Base-by-base conservation (phyloP, 257 asterid species). In the Eucommia ulmoides region DNA sequence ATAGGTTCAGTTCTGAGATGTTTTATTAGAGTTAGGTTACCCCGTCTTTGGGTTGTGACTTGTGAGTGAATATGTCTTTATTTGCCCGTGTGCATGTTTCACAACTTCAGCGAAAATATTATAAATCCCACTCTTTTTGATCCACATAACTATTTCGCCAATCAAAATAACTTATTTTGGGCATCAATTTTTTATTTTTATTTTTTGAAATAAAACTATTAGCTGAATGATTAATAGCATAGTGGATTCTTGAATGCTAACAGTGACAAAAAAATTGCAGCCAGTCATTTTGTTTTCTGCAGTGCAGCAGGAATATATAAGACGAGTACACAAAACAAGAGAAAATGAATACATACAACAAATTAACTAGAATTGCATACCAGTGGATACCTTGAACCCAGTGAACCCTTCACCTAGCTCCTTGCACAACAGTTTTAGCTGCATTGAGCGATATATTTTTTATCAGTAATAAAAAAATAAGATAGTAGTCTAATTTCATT, bases 371-470 rank as follows among this genome's bases (percentile, higher is more conserved):
- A 38, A 59, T 59, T 59, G 95, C 94, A 75, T 88, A 88, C 97
- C 95, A 77, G 73, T 52, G 74, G 91, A 74, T 79, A 75, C 85
- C 84, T 82, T 77, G 95, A 70, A 65, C 68, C 82, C 87, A 29
- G 65, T 38, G 58, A 76, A 65, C 61, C 83, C 89, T 25, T 72
- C 79, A 62, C 77, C 79, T 44, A 81, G 72, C 53, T 88, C 95
- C 67, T 77, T 64, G 33, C 89, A 79, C 22, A 88, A 70, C 58
- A 58, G 71, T 67, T 65, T 77, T 53, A 88, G 76, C 95, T 81
- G 78, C 73, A 77, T 45, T 48, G 23, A 65, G 25, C 24, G 52
- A 55, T 0, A 48, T 47, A 26, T 26, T 12, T 12, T 26, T 4
- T 12, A 26, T 12, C 38, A 26, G 8, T 12, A 38, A 6, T 14